Base-by-base conservation (phyloP, 768 basidiomycete genomes). In the Agaricus sinodeliciosus region DNA sequence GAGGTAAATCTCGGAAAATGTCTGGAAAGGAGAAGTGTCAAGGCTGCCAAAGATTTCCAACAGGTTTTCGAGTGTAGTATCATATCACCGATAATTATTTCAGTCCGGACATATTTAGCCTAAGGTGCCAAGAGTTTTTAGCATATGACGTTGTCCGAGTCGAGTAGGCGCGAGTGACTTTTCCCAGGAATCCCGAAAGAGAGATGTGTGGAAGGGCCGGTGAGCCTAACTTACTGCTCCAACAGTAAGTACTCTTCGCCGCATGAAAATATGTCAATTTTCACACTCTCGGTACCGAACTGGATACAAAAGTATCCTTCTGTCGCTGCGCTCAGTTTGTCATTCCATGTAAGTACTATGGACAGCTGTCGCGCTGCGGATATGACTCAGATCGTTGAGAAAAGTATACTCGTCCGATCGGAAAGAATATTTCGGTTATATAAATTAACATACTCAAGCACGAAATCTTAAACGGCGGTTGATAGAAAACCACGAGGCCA, bases 1-100 rank as follows among this genome's bases (percentile, higher is more conserved):
- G 48, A 9, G 22, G 37, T 44, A 25, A 54, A 54, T 11, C 45
- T 54, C 52, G 52, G 52, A 48, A 54, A 54, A 54, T 54, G 40
- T 42, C 31, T 54, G 52, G 52, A 42, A n/a, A 27, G 39, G 34
- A 22, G 19, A 28, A n/a, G n/a, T 35, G 52, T 28, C 45, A 47
- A 43, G 37, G 19, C 2, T 36, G 34, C 34, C n/a, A 35, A 9
- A 35, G 26, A 13, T 27, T 7, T 22, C 25, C 8, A 44, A 44
- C 43, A 28, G 31, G 11, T 31, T 31, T 31, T 39, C 13, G 15
- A 39, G 12, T 39, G 13, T n/a, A 31, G 25, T 5, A 25, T 34
- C 28, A 50, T 42, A 25, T 31, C 12, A 31, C 26, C 40, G 28
- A 13, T 39, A 16, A 28, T n/a, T 13, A 7, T 18, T 19, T 15